These are phyloP conservation scores for Boletus sp. DNA, from an alignment of 768 basidiomycete species.

Conservation along the genomic window DNA sequence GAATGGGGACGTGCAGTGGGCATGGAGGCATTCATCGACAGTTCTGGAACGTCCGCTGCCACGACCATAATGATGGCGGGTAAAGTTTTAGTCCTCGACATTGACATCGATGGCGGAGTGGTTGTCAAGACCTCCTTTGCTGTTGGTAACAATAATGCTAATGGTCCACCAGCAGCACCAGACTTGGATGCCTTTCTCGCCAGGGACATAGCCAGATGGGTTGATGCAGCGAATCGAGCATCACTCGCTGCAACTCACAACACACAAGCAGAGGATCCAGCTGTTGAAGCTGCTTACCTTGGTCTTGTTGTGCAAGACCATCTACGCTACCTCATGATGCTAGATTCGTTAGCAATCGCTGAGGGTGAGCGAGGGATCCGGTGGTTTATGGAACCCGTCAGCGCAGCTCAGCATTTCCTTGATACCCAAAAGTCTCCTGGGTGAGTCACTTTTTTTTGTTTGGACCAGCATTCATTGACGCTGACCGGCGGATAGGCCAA, in stretches of 20 bases:
- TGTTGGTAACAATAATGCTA: conserved; percentile 43
- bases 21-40: conserved; percentile 74
- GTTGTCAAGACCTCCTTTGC: conserved; percentile 76
- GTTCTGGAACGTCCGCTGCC: conserved; percentile 38
- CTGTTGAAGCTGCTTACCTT: conserved; percentile 47
- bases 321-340: conserved; percentile 64
- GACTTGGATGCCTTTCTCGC: conserved; percentile 61
- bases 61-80: conserved; percentile 66
- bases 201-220: conserved; percentile 53
- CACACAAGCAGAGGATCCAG: conserved; percentile 46
- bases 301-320: conserved; percentile 50
- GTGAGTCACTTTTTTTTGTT: conserved; percentile 12
- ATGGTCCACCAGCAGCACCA: conserved; percentile 40
- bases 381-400: conserved; percentile 62
- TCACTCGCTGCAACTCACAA: conserved; percentile 14
- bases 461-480: not conserved
- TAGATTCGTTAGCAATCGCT: conserved; percentile 60
- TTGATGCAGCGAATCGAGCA: conserved; percentile 40
- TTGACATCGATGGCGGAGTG: conserved; percentile 51
- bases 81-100: conserved; percentile 76
- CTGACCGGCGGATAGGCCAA: conserved; percentile 31
- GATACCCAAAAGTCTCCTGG: conserved; percentile 14
- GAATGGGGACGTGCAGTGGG: conserved; percentile 61
- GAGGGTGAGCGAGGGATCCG: conserved; percentile 59
- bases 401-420: conserved; percentile 17